Evolutionary conservation across 805 yeast species (phyloP).

Genomic region (Ogataea thermomethanolica): DNA sequence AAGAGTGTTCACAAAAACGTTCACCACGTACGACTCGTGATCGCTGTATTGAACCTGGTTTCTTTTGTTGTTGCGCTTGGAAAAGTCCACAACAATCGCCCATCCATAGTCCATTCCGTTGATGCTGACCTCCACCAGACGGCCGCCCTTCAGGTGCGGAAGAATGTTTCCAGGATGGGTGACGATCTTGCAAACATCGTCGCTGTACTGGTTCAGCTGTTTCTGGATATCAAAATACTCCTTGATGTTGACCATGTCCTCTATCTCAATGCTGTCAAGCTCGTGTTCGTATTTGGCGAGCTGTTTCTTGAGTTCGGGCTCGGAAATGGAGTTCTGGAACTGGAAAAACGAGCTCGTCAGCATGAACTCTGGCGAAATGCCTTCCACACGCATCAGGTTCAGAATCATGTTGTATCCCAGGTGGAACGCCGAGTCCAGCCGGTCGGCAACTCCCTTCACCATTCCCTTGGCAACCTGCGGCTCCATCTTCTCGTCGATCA

Average conservation of each 20-base stretch:
- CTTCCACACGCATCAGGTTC: constrained; percentile 95
- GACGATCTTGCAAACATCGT: constrained; percentile 74
- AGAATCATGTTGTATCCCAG: constrained; percentile 96
- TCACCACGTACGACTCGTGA: constrained; percentile 86
- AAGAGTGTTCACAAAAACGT: constrained; percentile 75
- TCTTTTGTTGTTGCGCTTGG: constrained; percentile 61
- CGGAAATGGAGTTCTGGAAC: constrained; percentile 88
- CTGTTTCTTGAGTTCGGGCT: constrained; percentile 76
- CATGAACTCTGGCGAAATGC: constrained; percentile 97
- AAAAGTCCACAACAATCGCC: constrained; percentile 82
- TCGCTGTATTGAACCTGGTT: constrained; percentile 63
- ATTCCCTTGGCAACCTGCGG: constrained; percentile 98
- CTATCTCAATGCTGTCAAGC: constrained; percentile 51
- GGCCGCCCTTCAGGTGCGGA: constrained; percentile 84
- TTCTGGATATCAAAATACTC: constrained; percentile 80
- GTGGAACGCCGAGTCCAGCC: constrained; percentile 96
- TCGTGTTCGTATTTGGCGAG: constrained; percentile 51
- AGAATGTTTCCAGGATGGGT: constrained; percentile 88
- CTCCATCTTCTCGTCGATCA: constrained; percentile 99
- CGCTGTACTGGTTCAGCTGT: constrained; percentile 66
- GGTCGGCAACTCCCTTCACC: constrained; percentile 99
- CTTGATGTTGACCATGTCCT: constrained; percentile 68
- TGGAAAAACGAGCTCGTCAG: constrained; percentile 91
- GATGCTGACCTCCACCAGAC: constrained; percentile 69
- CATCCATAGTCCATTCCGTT: constrained; percentile 81